A percentile compares a stretch with the other conserved stretches of the same genome.
These are phyloP conservation scores for Boletus pseudo-olivaceus DNA, from an alignment of 768 basidiomycete genomes.

Conservation along the genomic window DNA sequence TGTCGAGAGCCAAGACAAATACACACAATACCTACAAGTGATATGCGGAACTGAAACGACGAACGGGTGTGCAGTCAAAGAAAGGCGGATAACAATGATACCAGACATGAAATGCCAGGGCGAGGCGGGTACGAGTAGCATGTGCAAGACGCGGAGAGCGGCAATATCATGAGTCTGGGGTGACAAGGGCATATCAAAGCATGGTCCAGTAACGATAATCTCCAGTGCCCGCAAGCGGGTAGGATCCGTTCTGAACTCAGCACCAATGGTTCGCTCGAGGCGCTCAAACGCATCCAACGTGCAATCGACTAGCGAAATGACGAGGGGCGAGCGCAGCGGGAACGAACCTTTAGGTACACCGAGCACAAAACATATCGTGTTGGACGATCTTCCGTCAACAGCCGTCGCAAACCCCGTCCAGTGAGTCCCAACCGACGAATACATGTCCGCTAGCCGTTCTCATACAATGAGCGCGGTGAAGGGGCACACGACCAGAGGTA, in stretches of 20 bases:
- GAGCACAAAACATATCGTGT: slow-evolving; percentile 3
- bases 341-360: slow-evolving; percentile 3
- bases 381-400: slow-evolving; percentile 21
- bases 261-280: slow-evolving; percentile 10
- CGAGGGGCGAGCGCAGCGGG: slow-evolving; percentile 24
- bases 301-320: slow-evolving; percentile 39
- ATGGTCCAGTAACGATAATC: slow-evolving; percentile 12
- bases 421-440: slow-evolving; percentile 23
- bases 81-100: slow-evolving; percentile 19
- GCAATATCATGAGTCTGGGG: slow-evolving; percentile 15
- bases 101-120: slow-evolving; percentile 21
- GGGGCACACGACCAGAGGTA: slow-evolving; percentile 23
- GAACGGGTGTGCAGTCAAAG: slow-evolving; percentile 22
- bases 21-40: slow-evolving; percentile 33
- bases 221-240: slow-evolving; percentile 29
- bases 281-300: slow-evolving; percentile 25
- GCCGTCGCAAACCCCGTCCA: slow-evolving; percentile 28
- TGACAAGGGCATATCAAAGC: slow-evolving; percentile 26
- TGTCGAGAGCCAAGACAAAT: slow-evolving; percentile 26
- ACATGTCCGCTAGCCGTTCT: slow-evolving; percentile 23
- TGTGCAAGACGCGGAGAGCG: slow-evolving; percentile 7
- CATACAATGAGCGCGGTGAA: slow-evolving; percentile 35
- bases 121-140: slow-evolving; percentile 14
- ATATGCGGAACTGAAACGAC: slow-evolving; percentile 23
- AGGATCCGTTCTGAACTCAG: slow-evolving; percentile 10